These are phyloP conservation scores for Theobroma grandiflorum DNA, from an alignment of 441 rosid species.

Conservation along the genomic window DNA sequence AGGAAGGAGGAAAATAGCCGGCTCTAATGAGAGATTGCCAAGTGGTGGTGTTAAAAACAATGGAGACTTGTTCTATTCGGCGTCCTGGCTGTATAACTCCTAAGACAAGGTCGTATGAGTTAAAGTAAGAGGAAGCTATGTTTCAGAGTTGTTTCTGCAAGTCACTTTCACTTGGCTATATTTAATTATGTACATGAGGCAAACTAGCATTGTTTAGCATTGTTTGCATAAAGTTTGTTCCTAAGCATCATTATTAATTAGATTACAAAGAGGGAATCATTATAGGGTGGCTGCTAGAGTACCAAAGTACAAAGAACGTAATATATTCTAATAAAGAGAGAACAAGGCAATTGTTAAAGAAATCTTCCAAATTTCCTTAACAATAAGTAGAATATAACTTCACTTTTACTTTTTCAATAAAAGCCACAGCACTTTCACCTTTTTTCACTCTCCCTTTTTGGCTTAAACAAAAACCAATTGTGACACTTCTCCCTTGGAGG, in stretches of 20 bases:
- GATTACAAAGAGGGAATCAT: not conserved
- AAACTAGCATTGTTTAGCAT: not conserved
- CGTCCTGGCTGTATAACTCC: slow-evolving; percentile 35
- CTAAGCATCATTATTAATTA: not conserved
- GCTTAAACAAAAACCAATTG: not conserved
- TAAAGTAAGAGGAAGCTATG: not conserved
- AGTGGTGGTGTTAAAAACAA: slow-evolving; percentile 55
- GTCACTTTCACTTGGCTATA: slow-evolving; percentile 1
- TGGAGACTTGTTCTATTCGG: slow-evolving; percentile 59
- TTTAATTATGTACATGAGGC: not conserved
- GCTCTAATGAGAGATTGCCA: slow-evolving; percentile 51
- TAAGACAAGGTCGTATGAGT: slow-evolving; percentile 4
- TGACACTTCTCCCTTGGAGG: not conserved
- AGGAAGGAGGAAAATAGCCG: slow-evolving; percentile 45
- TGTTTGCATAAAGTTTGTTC: not conserved
- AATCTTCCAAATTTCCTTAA: not conserved
- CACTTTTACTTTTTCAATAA: not conserved
- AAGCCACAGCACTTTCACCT: not conserved
- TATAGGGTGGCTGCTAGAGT: not conserved
- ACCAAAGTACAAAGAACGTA: not conserved
- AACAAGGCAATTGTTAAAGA: not conserved
- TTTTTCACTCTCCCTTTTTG: not conserved
- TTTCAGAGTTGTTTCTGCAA: slow-evolving; percentile 4
- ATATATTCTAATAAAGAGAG: not conserved
- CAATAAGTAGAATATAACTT: not conserved